phyloP scores from a whole-genome alignment of 2,329 filamentous ascomycete genomes.

The Phaeosphaeria sp. region DNA sequence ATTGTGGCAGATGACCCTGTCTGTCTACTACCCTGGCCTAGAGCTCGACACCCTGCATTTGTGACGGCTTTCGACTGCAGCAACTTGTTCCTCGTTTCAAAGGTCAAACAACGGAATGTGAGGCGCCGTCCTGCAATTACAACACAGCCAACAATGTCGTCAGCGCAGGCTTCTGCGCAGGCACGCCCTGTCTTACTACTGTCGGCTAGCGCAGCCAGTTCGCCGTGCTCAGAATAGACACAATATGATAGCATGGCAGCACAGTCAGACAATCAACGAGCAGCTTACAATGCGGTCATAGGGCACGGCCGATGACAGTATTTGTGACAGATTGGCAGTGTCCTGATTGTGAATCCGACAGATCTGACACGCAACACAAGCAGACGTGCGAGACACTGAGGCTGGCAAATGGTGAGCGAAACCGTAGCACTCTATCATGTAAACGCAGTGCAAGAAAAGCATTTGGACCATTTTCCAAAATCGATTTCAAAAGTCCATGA shows the following conservation, averaged over 20 bases:
- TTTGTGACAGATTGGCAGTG: neutral
- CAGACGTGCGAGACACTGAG: neutral
- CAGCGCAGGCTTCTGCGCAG: conserved; percentile 9
- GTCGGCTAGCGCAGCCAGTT: conserved; percentile 9
- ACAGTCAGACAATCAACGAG: conserved; percentile 5
- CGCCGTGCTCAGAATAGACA: conserved; percentile 21
- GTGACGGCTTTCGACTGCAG: conserved; percentile 25
- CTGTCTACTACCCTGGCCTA: neutral
- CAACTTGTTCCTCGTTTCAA: conserved; percentile 39
- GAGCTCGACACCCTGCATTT: conserved; percentile 40
- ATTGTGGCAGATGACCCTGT: conserved; percentile 38
- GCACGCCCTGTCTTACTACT: conserved; percentile 19
- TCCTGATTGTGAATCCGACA: neutral
- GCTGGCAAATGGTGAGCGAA: neutral
- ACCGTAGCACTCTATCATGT: neutral
- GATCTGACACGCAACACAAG: neutral
- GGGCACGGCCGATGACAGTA: neutral
- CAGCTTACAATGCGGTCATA: conserved; percentile 2
- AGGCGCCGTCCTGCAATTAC: conserved; percentile 34
- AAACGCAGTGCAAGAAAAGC: neutral
- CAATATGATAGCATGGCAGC: conserved; percentile 5
- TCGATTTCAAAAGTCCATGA: neutral
- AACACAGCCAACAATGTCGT: conserved; percentile 25
- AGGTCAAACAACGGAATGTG: conserved; percentile 28
- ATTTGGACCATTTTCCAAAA: neutral